Evolutionary conservation across 2,329 filamentous ascomycete genomes (phyloP).

Genomic region (Daldinia sp.): DNA sequence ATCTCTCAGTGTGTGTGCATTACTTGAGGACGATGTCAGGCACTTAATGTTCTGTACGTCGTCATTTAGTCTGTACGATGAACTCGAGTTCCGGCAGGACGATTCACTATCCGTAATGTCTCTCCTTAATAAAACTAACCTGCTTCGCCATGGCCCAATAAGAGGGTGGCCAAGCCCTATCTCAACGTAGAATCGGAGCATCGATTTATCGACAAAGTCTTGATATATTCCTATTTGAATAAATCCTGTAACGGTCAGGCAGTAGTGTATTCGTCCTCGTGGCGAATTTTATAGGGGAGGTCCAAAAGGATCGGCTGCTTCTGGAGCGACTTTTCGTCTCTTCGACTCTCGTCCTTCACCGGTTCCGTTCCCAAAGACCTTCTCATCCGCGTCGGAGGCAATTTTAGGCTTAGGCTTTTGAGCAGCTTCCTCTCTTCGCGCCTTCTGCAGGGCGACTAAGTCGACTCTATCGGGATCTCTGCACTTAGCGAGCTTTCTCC

Average conservation of each 20-base stretch:
- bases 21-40: background rate
- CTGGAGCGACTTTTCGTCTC: constrained; percentile 53
- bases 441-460: constrained; percentile 75
- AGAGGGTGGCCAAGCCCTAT: background rate
- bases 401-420: constrained; percentile 56
- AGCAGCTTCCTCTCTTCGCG: constrained; percentile 66
- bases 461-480: constrained; percentile 80
- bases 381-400: constrained; percentile 57
- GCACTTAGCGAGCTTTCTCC: constrained; percentile 78
- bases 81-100: background rate
- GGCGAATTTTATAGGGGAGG: constrained; percentile 44
- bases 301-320: constrained; percentile 46
- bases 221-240: background rate
- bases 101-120: constrained; percentile 8
- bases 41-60: constrained; percentile 1
- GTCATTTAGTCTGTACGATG: constrained; percentile 2
- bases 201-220: background rate
- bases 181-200: background rate
- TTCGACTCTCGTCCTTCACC: constrained; percentile 54
- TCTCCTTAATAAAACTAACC: background rate
- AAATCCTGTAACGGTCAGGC: background rate
- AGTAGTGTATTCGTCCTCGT: background rate
- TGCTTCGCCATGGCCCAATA: background rate
- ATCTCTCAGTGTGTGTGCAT: background rate
- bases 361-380: constrained; percentile 60